Percentiles rank a stretch among this genome's conserved stretches.
phyloP scores from a whole-genome alignment of 2,329 filamentous ascomycete genomes.

The Fusarium nygamai region DNA sequence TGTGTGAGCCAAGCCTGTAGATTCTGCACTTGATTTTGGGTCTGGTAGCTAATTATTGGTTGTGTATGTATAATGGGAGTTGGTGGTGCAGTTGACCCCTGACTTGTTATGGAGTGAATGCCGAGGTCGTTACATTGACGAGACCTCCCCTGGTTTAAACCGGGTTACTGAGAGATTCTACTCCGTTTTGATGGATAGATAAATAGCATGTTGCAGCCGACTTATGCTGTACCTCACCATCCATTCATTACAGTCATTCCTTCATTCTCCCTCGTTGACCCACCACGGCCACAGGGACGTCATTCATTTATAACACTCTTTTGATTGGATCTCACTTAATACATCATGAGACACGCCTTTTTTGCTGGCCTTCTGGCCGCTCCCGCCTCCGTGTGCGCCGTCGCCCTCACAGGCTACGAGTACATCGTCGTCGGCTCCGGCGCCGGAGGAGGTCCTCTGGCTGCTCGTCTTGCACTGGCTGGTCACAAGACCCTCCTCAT shows the following conservation, averaged over 20 bases:
- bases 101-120: neutral
- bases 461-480: slow-evolving; percentile 66
- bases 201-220: neutral
- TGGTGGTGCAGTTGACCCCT: neutral
- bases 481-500: slow-evolving; percentile 69
- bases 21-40: neutral
- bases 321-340: neutral
- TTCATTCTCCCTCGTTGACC: neutral
- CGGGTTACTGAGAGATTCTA: neutral
- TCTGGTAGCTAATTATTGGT: neutral
- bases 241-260: neutral
- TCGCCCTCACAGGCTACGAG: slow-evolving; percentile 51
- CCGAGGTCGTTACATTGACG: neutral
- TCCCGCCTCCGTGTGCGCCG: slow-evolving; percentile 23
- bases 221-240: neutral
- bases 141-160: neutral
- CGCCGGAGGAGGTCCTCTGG: slow-evolving; percentile 67
- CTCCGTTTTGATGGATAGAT: neutral
- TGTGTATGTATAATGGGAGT: neutral
- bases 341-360: slow-evolving; percentile 28
- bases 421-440: slow-evolving; percentile 73
- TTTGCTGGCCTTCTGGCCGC: slow-evolving; percentile 23
- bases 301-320: neutral
- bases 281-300: neutral
- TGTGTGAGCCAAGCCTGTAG: neutral